Evolutionary conservation across 306 rosid genomes (phyloP).

Genomic region (Erythrophleum fordii): DNA sequence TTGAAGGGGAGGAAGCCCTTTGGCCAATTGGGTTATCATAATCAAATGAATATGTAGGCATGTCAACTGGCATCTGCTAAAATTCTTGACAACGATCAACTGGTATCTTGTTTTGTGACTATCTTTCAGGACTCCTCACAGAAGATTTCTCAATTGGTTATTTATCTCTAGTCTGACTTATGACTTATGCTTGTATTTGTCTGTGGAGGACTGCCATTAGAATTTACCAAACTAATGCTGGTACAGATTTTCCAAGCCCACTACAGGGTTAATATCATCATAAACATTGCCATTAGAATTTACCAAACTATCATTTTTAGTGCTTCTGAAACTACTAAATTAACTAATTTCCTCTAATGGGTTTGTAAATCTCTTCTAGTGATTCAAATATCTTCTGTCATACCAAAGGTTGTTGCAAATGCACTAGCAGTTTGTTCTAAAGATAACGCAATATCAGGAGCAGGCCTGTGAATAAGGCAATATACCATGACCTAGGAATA

Average conservation of each 20-base stretch:
- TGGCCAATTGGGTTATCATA: slow-evolving; percentile 64
- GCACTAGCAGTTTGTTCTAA: slow-evolving; percentile 56
- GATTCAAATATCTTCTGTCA: slow-evolving; percentile 64
- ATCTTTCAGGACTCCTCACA: slow-evolving; percentile 62
- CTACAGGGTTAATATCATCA: slow-evolving; percentile 86
- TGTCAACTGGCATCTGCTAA: slow-evolving; percentile 60
- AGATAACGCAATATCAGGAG: slow-evolving; percentile 63
- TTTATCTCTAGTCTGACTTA: slow-evolving; percentile 55
- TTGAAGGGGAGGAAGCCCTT: slow-evolving; percentile 69
- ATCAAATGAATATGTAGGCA: slow-evolving; percentile 64
- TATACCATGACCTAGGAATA: slow-evolving; percentile 8
- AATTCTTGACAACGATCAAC: slow-evolving; percentile 59
- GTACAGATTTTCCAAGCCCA: slow-evolving; percentile 80
- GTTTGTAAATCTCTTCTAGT: slow-evolving; percentile 55
- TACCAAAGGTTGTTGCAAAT: slow-evolving; percentile 60
- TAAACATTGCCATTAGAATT: slow-evolving; percentile 60
- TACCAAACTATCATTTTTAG: slow-evolving; percentile 54
- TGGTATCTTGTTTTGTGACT: slow-evolving; percentile 59
- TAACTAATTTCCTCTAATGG: slow-evolving; percentile 81
- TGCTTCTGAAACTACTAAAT: slow-evolving; percentile 64
- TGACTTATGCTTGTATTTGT: slow-evolving; percentile 50
- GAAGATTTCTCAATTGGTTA: slow-evolving; percentile 61
- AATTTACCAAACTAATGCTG: slow-evolving; percentile 78
- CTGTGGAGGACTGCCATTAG: slow-evolving; percentile 57
- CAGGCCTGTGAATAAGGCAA: slow-evolving; percentile 64